Conservation (phyloP, 2,329 filamentous ascomycete genomes). For the Aureobasidium musti region DNA sequence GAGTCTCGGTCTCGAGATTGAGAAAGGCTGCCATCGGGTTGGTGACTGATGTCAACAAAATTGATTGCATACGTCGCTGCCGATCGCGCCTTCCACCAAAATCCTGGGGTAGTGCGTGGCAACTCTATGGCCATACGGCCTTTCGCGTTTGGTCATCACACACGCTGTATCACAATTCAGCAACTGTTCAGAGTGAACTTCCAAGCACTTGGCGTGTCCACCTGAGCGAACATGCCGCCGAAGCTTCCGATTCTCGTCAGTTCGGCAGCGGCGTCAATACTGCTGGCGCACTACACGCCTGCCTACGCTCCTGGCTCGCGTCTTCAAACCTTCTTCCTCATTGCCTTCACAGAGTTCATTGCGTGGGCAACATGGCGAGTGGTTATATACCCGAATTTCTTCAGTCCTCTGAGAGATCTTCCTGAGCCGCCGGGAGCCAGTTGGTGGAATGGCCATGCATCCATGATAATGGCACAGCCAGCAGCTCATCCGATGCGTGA, state of each 20-base stretch:
- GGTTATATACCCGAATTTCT: slow-evolving; percentile 59
- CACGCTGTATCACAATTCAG: neutral
- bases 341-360: slow-evolving; percentile 46
- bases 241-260: slow-evolving; percentile 21
- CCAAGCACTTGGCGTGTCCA: neutral
- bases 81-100: no score
- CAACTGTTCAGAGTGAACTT: neutral
- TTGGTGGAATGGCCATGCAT: slow-evolving; percentile 48
- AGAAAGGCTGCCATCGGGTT: no score
- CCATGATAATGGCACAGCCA: slow-evolving; percentile 46
- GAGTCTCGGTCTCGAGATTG: neutral
- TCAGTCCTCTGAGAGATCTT: slow-evolving; percentile 61
- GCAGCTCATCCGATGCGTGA: slow-evolving; percentile 50
- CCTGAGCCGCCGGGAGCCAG: slow-evolving; percentile 52
- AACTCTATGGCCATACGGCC: neutral
- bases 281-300: slow-evolving; percentile 42
- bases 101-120: no score
- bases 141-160: slow-evolving; percentile 4
- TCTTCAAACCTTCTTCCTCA: slow-evolving; percentile 44
- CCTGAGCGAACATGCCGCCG: slow-evolving; percentile 21
- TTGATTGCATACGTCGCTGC: no score
- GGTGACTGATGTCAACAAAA: no score
- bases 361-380: slow-evolving; percentile 46
- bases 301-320: slow-evolving; percentile 41
- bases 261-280: slow-evolving; percentile 34